Evolutionary conservation across 257 asterid species (phyloP).

Genomic region (Petunia axillaris): DNA sequence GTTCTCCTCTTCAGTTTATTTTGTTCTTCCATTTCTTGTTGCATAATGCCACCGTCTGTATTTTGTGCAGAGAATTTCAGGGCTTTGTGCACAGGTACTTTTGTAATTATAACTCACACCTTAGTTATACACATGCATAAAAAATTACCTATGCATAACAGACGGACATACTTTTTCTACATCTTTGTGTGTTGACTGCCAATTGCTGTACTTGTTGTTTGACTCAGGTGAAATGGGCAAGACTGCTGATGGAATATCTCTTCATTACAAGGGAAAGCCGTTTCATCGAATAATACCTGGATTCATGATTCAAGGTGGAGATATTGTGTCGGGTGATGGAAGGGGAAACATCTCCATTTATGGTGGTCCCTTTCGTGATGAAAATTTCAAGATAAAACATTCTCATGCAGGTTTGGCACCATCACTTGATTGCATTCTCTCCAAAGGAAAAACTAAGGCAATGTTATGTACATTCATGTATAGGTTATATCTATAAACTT

Average conservation of each 20-base stretch:
- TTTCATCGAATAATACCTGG: slow-evolving; percentile 98
- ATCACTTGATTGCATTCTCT: slow-evolving; percentile 16
- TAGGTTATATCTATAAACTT: not conserved
- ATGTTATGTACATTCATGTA: not conserved
- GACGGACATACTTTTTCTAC: too few relatives aligned
- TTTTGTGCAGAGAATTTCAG: slow-evolving; percentile 86
- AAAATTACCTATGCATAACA: not conserved
- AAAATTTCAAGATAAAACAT: slow-evolving; percentile 82
- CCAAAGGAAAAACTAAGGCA: not conserved
- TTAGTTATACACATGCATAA: not conserved
- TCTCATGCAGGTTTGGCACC: slow-evolving; percentile 65
- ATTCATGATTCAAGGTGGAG: slow-evolving; percentile 99
- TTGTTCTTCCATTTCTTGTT: not conserved
- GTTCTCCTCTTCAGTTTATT: not conserved
- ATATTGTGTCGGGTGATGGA: slow-evolving; percentile 73
- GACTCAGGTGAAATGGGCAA: slow-evolving; percentile 87
- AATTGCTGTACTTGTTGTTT: slow-evolving; percentile 21
- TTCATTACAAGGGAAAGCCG: slow-evolving; percentile 90
- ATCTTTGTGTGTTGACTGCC: not conserved
- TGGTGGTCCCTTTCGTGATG: slow-evolving; percentile 68
- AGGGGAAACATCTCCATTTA: slow-evolving; percentile 81
- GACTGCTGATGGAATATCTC: slow-evolving; percentile 66
- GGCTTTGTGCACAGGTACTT: slow-evolving; percentile 96
- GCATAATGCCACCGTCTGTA: slow-evolving; percentile 31
- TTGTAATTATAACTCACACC: slow-evolving; percentile 8